These are phyloP conservation scores for Streptanthus diversifolius DNA, from an alignment of 345 rosid genomes.

Conservation along the genomic window DNA sequence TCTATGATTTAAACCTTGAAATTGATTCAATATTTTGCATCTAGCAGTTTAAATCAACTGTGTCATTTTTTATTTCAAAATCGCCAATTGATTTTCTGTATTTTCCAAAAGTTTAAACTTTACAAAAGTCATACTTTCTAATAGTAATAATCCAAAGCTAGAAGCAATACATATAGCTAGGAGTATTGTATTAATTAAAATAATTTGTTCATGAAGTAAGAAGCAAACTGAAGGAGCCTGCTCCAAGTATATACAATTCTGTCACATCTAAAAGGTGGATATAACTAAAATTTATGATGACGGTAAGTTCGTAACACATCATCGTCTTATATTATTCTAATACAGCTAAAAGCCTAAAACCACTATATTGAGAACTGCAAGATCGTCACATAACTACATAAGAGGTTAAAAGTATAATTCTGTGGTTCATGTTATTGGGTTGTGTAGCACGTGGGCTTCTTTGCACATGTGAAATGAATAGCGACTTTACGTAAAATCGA, in stretches of 20 bases:
- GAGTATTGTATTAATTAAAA: not conserved
- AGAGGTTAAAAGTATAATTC: no score
- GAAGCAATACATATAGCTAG: not conserved
- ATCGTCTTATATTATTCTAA: not conserved
- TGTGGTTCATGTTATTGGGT: not conserved
- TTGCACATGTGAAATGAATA: not conserved
- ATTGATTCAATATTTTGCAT: not conserved
- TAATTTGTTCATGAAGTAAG: not conserved
- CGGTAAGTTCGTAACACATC: not conserved
- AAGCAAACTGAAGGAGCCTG: not conserved
- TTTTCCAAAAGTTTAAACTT: no score
- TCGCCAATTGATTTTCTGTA: not conserved
- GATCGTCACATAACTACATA: not conserved
- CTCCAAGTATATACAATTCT: not conserved
- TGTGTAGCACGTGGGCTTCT: conserved; percentile 14
- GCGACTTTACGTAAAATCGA: conserved; percentile 22
- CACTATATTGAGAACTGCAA: not conserved
- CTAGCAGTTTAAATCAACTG: not conserved
- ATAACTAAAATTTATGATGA: not conserved
- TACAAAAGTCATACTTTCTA: not conserved
- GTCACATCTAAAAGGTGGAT: not conserved
- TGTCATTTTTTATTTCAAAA: not conserved
- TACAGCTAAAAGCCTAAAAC: not conserved
- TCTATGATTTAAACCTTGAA: no score
- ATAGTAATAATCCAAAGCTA: not conserved